phyloP scores from a whole-genome alignment of 169 alveolate species.

The Toxoplasma gondii region DNA sequence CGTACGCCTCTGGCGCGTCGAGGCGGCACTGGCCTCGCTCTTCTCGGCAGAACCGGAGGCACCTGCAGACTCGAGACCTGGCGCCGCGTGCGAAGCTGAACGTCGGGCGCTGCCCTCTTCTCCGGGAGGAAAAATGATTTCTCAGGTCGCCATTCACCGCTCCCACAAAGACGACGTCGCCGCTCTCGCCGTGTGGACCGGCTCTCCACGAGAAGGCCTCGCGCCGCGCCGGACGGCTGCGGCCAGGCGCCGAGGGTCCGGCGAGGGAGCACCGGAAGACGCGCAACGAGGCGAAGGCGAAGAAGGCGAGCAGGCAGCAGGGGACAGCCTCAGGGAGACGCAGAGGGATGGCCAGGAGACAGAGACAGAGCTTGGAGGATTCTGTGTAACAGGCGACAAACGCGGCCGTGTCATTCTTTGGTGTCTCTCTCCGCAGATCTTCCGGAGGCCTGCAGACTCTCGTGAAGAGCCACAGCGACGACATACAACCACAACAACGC shows the following conservation, averaged over 20 bases:
- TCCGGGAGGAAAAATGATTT: not conserved
- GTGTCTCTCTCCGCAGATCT: not conserved
- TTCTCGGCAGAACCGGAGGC: not conserved
- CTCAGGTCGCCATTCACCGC: not conserved
- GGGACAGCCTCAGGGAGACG: not conserved
- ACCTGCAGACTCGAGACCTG: not conserved
- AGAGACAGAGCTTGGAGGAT: not conserved
- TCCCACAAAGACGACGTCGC: slow-evolving; percentile 10
- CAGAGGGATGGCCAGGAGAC: not conserved
- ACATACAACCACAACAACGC: not conserved
- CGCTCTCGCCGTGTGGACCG: slow-evolving; percentile 8
- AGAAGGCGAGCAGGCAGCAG: not conserved
- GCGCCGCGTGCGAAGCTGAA: not conserved
- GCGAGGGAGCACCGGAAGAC: too few relatives aligned
- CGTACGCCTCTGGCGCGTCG: slow-evolving; percentile 8
- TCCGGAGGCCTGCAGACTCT: not conserved
- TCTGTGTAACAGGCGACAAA: slow-evolving; percentile 35
- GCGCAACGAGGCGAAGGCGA: not conserved
- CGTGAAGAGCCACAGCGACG: not conserved
- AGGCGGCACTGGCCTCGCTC: not conserved
- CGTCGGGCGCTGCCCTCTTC: not conserved
- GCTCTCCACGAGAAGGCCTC: not conserved
- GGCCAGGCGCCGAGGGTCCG: too few relatives aligned
- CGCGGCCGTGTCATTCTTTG: slow-evolving; percentile 26
- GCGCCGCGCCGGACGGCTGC: not conserved